A percentile compares a stretch with the other conserved stretches of the same genome.
These are phyloP conservation scores for Diplodia intermedia DNA, from an alignment of 2,329 filamentous ascomycete genomes.

Conservation along the genomic window DNA sequence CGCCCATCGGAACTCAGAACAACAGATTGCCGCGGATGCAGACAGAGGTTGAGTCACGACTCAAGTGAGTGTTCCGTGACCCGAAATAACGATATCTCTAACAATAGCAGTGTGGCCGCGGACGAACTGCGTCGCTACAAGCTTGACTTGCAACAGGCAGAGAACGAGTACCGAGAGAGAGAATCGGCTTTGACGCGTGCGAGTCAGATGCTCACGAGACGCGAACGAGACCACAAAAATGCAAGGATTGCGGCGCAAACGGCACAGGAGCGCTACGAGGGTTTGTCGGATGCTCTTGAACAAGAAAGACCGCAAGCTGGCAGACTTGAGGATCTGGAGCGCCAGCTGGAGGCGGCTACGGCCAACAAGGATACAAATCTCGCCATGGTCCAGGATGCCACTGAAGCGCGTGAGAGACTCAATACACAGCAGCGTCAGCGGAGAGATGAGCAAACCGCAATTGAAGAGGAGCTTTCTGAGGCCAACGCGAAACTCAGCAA, in stretches of 20 bases:
- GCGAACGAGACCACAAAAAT: conserved; percentile 54
- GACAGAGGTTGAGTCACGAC: conserved; percentile 73
- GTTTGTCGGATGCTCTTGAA: conserved; percentile 68
- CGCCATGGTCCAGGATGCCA: conserved; percentile 58
- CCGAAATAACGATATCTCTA: not conserved
- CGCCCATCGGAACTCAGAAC: not conserved
- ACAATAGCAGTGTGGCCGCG: not conserved
- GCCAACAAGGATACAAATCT: conserved; percentile 47
- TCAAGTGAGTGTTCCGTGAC: conserved; percentile 53
- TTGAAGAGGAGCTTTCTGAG: conserved; percentile 37
- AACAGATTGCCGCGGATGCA: conserved; percentile 71
- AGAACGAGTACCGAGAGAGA: conserved; percentile 42
- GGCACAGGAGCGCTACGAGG: conserved; percentile 67
- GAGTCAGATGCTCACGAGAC: conserved; percentile 57
- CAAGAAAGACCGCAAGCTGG: conserved; percentile 67
- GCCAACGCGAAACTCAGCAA: conserved; percentile 40
- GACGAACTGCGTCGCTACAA: conserved; percentile 17
- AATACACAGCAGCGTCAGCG: conserved; percentile 44
- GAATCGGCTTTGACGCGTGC: conserved; percentile 57
- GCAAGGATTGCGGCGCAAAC: conserved; percentile 62
- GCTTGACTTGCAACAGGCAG: conserved; percentile 57
- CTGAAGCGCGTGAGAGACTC: conserved; percentile 53
- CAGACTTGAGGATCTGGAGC: conserved; percentile 51
- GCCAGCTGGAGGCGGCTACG: conserved; percentile 63
- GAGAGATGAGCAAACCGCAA: conserved; percentile 44